phyloP scores from a whole-genome alignment of 208 protist genomes.

The Trypanosoma mega region DNA sequence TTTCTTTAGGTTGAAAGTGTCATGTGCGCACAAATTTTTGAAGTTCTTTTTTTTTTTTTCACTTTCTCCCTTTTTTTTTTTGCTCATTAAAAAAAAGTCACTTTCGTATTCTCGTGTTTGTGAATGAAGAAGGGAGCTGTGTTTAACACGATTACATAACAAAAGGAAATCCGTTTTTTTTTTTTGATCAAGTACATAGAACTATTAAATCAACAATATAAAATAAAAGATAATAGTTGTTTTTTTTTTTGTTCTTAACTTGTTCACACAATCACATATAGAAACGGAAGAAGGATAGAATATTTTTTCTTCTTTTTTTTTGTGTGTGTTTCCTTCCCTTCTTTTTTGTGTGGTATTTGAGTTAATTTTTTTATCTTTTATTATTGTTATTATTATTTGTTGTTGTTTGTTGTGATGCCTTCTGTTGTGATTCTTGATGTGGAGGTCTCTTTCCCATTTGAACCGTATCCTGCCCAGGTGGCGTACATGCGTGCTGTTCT shows the following conservation, averaged over 20 bases:
- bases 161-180: background rate
- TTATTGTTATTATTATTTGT: background rate
- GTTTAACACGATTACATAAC: too few relatives aligned
- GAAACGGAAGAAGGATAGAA: background rate
- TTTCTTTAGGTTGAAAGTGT: too few relatives aligned
- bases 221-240: background rate
- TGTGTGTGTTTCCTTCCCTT: background rate
- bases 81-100: too few relatives aligned
- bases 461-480: slow-evolving; percentile 92
- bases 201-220: background rate
- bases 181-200: slow-evolving; percentile 3
- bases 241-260: slow-evolving; percentile 11
- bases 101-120: too few relatives aligned
- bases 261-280: slow-evolving; percentile 2
- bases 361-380: too few relatives aligned
- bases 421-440: slow-evolving; percentile 48
- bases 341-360: background rate
- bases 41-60: slow-evolving; percentile 7
- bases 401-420: slow-evolving; percentile 18
- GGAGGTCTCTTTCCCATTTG: slow-evolving; percentile 89
- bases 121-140: too few relatives aligned
- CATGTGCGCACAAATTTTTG: too few relatives aligned
- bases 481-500: slow-evolving; percentile 96
- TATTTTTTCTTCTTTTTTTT: too few relatives aligned
- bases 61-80: background rate